A percentile compares a stretch with the other conserved stretches of the same genome.
phyloP scores from a whole-genome alignment of 768 basidiomycete genomes.

The Lactarius quietus region DNA sequence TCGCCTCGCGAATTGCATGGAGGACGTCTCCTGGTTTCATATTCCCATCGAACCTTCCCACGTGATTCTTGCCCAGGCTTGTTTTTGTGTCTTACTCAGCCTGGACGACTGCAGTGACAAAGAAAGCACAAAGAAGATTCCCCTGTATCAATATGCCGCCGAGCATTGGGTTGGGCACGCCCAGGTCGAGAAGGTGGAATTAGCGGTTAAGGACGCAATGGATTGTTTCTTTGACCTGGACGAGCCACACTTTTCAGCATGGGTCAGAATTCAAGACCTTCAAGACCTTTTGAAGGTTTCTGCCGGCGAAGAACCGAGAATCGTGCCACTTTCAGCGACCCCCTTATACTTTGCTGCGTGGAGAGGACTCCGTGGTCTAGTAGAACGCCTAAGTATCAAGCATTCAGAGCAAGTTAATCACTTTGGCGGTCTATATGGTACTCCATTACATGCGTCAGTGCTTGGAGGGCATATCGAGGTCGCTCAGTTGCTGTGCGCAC shows the following conservation, averaged over 20 bases:
- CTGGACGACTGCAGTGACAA: background rate
- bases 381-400: background rate
- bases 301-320: too few relatives aligned
- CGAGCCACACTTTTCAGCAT: background rate
- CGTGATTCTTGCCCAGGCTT: background rate
- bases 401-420: background rate
- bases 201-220: background rate
- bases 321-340: too few relatives aligned
- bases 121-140: background rate
- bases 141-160: background rate
- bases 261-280: background rate
- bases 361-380: background rate
- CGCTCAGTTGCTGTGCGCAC: background rate
- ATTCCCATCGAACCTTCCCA: background rate
- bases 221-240: background rate
- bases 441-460: background rate
- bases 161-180: background rate
- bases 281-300: too few relatives aligned
- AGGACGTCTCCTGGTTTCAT: background rate
- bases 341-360: background rate
- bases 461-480: background rate
- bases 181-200: background rate
- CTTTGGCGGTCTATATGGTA: background rate
- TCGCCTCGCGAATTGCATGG: background rate
- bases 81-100: background rate